Evolutionary conservation across 352 stramenopile genomes (phyloP), one percentile per base, ranked within the genome.

Genomic region (Phytophthora sp.): DNA sequence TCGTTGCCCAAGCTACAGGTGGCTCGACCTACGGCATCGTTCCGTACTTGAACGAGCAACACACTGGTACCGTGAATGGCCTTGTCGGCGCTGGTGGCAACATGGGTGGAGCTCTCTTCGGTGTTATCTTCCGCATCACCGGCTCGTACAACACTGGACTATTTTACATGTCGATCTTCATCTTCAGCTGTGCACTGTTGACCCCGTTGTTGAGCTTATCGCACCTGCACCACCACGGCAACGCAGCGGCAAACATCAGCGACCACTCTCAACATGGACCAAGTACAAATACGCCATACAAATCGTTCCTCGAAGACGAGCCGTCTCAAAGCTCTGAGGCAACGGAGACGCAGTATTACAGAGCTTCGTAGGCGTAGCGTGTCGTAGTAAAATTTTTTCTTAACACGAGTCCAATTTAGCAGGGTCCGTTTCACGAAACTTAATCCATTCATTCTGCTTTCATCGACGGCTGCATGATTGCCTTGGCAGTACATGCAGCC

Each of bases 1-100:
- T 97, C 11, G 95, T 94, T 12, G 90, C 95, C 0, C 96, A 98
- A 69, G 79, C 88, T 21, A 82, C 92, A 0, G 87, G 75, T 6
- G 83, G 81, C 12, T 86, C 83, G 24, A 73, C 67, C 5, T 92
- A 89, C 52, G 77, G 79, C 37, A 88, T 92, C 56, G 83, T 92
- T 17, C 81, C 83, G 31, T 92, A 90, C 62, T 44, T 92, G 39
- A 90, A 84, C 52, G 79, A 89, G 26, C 64, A 74, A n/a, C 84
- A 82, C 65, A 88, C 76, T 9, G 81, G 83, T 18, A 85, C 82
- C 1, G 77, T 89, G 45, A 89, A 82, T 20, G 83, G 83, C 0
- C 51, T 91, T 5, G 82, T 92, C 8, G 83, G 83, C 24, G 83
- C 81, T 0, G 80, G 81, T 9, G 84, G 84, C 23, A 92, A 92